Percentiles rank a stretch among this genome's conserved stretches.
Evolutionary conservation across 495 filamentous ascomycete species (phyloP).

Genomic region (Tuber umbilicatum): DNA sequence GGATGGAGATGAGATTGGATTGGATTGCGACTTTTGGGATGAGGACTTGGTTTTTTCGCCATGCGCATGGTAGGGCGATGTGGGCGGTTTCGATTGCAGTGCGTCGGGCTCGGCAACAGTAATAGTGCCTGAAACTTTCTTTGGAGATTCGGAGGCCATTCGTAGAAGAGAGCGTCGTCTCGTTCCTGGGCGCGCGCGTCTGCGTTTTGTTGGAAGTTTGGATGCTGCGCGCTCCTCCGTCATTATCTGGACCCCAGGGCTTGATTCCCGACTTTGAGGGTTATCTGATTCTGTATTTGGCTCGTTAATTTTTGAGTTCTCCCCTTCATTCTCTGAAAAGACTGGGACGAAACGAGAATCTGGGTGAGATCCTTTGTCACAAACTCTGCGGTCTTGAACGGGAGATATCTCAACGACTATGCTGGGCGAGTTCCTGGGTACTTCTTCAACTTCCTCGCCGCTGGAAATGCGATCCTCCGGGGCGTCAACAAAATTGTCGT

Average conservation of each 20-base stretch:
- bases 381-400: neutral
- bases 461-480: slow-evolving; percentile 14
- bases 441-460: neutral
- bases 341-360: neutral
- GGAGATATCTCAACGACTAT: slow-evolving; percentile 1
- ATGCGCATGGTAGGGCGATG: neutral
- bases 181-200: neutral
- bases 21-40: neutral
- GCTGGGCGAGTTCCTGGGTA: neutral
- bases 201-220: slow-evolving; percentile 1
- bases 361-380: neutral
- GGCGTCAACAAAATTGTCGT: slow-evolving; percentile 30
- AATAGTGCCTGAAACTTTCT: neutral
- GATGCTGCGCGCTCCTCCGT: slow-evolving; percentile 27
- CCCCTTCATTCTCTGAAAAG: neutral
- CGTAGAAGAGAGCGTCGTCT: neutral
- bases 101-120: neutral
- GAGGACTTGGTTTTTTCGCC: neutral
- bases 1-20: neutral
- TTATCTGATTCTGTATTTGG: neutral
- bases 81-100: neutral
- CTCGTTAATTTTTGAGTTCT: neutral
- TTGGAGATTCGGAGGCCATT: neutral
- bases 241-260: slow-evolving; percentile 29
- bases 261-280: slow-evolving; percentile 1